Percentiles rank a stretch among this genome's conserved stretches.
phyloP scores from a whole-genome alignment of 768 basidiomycete genomes.

The Multifurca ochricompacta region DNA sequence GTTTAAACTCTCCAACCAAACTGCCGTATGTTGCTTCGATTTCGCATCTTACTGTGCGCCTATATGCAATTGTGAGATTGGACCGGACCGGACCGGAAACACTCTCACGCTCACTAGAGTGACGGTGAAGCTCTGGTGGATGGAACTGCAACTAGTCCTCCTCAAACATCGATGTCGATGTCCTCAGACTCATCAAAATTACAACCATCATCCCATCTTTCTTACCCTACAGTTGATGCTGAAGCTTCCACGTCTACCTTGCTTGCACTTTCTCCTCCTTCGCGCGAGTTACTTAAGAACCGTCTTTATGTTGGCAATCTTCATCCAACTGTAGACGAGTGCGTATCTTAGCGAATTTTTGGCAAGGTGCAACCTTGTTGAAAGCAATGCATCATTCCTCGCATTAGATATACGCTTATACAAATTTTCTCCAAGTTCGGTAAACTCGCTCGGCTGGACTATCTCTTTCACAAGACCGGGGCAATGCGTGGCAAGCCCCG shows the following conservation, averaged over 20 bases:
- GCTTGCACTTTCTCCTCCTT: conserved; percentile 19
- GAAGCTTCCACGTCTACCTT: conserved; percentile 16
- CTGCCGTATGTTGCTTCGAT: conserved; percentile 9
- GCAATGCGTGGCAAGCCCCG: conserved; percentile 85
- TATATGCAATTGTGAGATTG: no score
- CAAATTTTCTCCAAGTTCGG: conserved; percentile 90
- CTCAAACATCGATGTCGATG: background rate
- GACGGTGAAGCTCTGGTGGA: no score
- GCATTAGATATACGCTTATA: conserved; percentile 69
- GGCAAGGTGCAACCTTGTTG: background rate
- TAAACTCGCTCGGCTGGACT: conserved; percentile 88
- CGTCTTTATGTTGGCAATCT: conserved; percentile 88
- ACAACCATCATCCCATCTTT: conserved; percentile 20
- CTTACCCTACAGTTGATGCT: conserved; percentile 23
- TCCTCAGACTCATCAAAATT: background rate
- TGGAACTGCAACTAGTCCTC: no score
- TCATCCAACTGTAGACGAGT: conserved; percentile 85
- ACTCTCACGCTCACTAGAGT: no score
- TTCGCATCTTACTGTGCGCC: conserved; percentile 13
- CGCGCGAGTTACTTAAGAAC: conserved; percentile 44
- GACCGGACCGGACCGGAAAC: no score
- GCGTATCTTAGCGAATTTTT: conserved; percentile 19
- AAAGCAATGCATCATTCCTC: background rate
- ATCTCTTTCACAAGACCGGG: conserved; percentile 91
- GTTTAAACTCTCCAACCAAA: conserved; percentile 9